These are phyloP conservation scores for Podospora didyma DNA, from an alignment of 495 filamentous ascomycete genomes.

Conservation along the genomic window DNA sequence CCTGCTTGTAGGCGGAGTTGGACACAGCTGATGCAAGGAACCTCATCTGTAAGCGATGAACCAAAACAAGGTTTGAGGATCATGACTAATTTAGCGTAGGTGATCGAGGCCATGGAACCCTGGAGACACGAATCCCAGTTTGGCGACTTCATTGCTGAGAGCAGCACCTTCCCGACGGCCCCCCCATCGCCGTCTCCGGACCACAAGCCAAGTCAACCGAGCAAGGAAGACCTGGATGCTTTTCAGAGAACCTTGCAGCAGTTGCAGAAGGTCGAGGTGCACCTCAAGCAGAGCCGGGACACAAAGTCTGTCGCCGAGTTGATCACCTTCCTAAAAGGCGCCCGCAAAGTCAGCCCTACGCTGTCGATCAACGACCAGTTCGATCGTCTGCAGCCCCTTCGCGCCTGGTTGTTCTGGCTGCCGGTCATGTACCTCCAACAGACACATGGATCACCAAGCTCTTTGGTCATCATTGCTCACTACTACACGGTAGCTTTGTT, in stretches of 20 bases:
- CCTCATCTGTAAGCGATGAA: conserved; percentile 63
- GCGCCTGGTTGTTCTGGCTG: conserved; percentile 93
- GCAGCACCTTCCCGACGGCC: conserved; percentile 61
- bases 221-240: conserved; percentile 65
- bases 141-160: conserved; percentile 75
- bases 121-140: conserved; percentile 91
- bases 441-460: conserved; percentile 54
- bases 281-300: conserved; percentile 68
- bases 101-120: conserved; percentile 85
- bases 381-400: conserved; percentile 76
- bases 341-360: conserved; percentile 69
- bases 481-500: conserved; percentile 85
- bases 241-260: conserved; percentile 61
- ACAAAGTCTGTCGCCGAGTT: conserved; percentile 72
- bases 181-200: conserved; percentile 57
- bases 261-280: conserved; percentile 66
- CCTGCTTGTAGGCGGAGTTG: conserved; percentile 68
- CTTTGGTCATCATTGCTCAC: conserved; percentile 79
- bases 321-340: conserved; percentile 72
- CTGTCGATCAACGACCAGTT: conserved; percentile 78
- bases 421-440: conserved; percentile 65
- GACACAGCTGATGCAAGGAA: conserved; percentile 88
- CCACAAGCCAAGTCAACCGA: conserved; percentile 51
- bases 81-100: conserved; percentile 36
- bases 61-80: neutral